A percentile compares a stretch with the other conserved stretches of the same genome.
phyloP scores from a whole-genome alignment of 805 yeast genomes.

The Sporopachydermia lactativora region DNA sequence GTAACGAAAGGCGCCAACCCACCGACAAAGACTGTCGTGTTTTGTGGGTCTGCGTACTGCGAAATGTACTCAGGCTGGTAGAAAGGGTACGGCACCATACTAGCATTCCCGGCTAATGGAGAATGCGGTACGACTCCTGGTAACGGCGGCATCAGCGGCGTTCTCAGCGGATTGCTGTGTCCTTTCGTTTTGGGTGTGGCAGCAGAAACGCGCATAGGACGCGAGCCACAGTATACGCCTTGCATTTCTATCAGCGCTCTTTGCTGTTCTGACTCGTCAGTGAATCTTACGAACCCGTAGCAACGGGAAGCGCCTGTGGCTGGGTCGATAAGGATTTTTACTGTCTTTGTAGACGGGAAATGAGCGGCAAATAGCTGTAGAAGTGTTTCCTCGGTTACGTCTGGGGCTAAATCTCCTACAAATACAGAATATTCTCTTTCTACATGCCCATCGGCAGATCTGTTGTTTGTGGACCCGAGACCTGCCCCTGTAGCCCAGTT shows the following conservation, averaged over 20 bases:
- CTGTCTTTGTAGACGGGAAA: slow-evolving; percentile 58
- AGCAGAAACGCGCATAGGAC: slow-evolving; percentile 62
- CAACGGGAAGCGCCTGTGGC: slow-evolving; percentile 64
- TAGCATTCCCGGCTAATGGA: slow-evolving; percentile 6
- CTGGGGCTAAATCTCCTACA: slow-evolving; percentile 73
- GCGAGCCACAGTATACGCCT: slow-evolving; percentile 68
- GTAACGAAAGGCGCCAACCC: slow-evolving; percentile 52
- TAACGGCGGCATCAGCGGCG: slow-evolving; percentile 7
- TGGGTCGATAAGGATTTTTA: slow-evolving; percentile 78
- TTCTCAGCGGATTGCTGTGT: slow-evolving; percentile 4
- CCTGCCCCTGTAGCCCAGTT: slow-evolving; percentile 47
- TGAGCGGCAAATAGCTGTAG: slow-evolving; percentile 56
- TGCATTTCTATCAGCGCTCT: slow-evolving; percentile 62
- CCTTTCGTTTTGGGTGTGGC: slow-evolving; percentile 55
- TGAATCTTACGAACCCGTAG: slow-evolving; percentile 69
- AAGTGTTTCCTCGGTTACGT: slow-evolving; percentile 69
- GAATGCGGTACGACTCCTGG: slow-evolving; percentile 5
- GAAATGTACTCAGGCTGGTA: slow-evolving; percentile 7
- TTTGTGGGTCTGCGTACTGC: slow-evolving; percentile 37
- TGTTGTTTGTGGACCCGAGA: no score
- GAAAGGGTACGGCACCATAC: neutral
- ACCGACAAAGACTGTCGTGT: slow-evolving; percentile 70
- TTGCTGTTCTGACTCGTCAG: slow-evolving; percentile 53
- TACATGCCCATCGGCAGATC: slow-evolving; percentile 50
- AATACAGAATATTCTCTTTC: slow-evolving; percentile 66